Evolutionary conservation across 2,329 filamentous ascomycete species (phyloP).

Genomic region (Neodidymelliopsis sp.): DNA sequence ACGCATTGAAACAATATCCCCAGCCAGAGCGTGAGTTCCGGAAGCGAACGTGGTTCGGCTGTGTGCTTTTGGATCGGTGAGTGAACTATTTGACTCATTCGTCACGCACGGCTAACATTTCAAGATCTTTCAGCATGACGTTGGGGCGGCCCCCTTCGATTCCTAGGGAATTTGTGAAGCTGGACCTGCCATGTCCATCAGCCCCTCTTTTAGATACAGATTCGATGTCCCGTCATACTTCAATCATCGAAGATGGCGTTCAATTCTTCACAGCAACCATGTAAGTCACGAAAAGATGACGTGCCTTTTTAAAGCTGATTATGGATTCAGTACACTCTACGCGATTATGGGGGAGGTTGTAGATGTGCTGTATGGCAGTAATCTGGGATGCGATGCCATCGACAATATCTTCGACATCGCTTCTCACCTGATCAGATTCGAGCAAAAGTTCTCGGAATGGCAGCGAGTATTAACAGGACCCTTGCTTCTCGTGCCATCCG

Average conservation of each 20-base stretch:
- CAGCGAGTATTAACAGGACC: conserved; percentile 43
- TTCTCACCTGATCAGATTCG: conserved; percentile 44
- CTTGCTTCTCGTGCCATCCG: conserved; percentile 19
- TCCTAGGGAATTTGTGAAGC: conserved; percentile 53
- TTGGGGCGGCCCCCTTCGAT: conserved; percentile 59
- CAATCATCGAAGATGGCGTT: conserved; percentile 13
- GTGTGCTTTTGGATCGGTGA: conserved; percentile 57
- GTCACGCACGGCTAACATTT: neutral
- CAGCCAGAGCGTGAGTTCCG: conserved; percentile 57
- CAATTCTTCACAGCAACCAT: conserved; percentile 48
- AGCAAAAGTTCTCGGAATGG: conserved; percentile 53
- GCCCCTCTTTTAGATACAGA: no score
- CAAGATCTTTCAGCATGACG: conserved; percentile 59
- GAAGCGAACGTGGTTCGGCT: conserved; percentile 60
- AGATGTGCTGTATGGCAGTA: conserved; percentile 54
- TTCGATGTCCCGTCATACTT: neutral
- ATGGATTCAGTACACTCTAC: conserved; percentile 41
- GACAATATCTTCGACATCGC: conserved; percentile 37
- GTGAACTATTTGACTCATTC: conserved; percentile 1
- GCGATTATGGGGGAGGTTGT: conserved; percentile 46
- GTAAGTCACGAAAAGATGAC: conserved; percentile 26
- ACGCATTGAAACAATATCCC: conserved; percentile 47
- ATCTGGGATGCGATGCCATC: conserved; percentile 49
- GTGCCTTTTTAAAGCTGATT: neutral
- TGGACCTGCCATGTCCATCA: conserved; percentile 52